Percentiles rank a stretch among this genome's conserved stretches.
phyloP scores from a whole-genome alignment of 352 stramenopile species.

The Pythium volutum region DNA sequence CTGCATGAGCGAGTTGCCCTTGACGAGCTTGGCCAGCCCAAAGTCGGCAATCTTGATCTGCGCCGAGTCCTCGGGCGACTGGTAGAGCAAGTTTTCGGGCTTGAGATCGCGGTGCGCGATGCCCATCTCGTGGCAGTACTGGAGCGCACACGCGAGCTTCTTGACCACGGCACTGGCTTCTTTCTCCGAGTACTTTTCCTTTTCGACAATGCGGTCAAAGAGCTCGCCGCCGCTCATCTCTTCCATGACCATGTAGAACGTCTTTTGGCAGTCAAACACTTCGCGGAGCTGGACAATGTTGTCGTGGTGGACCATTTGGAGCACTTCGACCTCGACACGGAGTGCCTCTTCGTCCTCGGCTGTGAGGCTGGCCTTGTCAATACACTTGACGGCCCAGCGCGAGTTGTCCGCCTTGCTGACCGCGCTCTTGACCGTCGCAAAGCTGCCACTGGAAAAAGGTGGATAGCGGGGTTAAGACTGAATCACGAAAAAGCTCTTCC shows the following conservation, averaged over 20 bases:
- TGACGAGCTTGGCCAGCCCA: slow-evolving; percentile 89
- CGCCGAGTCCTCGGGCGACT: slow-evolving; percentile 81
- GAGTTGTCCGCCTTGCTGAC: slow-evolving; percentile 75
- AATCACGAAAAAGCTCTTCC: neutral
- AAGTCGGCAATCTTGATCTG: slow-evolving; percentile 95
- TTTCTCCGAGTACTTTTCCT: slow-evolving; percentile 90
- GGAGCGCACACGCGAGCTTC: slow-evolving; percentile 77
- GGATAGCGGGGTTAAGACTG: neutral
- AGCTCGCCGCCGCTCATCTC: slow-evolving; percentile 90
- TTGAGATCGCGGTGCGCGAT: slow-evolving; percentile 92
- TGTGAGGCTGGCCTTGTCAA: slow-evolving; percentile 77
- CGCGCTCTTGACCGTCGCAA: slow-evolving; percentile 83
- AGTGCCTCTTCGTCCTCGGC: slow-evolving; percentile 81
- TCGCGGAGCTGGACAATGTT: slow-evolving; percentile 90
- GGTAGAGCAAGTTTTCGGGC: slow-evolving; percentile 89
- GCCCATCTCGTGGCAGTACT: slow-evolving; percentile 86
- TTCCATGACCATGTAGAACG: slow-evolving; percentile 93
- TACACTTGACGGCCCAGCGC: slow-evolving; percentile 83
- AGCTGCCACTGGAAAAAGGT: slow-evolving; percentile 52
- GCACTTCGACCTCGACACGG: slow-evolving; percentile 78
- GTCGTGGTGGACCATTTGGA: slow-evolving; percentile 76
- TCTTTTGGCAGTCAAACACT: slow-evolving; percentile 87
- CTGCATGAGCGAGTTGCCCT: slow-evolving; percentile 91
- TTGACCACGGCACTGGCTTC: slow-evolving; percentile 83
- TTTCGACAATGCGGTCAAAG: slow-evolving; percentile 92